phyloP scores from a whole-genome alignment of 2,329 filamentous ascomycete genomes.

The Cyanodermella asteris region DNA sequence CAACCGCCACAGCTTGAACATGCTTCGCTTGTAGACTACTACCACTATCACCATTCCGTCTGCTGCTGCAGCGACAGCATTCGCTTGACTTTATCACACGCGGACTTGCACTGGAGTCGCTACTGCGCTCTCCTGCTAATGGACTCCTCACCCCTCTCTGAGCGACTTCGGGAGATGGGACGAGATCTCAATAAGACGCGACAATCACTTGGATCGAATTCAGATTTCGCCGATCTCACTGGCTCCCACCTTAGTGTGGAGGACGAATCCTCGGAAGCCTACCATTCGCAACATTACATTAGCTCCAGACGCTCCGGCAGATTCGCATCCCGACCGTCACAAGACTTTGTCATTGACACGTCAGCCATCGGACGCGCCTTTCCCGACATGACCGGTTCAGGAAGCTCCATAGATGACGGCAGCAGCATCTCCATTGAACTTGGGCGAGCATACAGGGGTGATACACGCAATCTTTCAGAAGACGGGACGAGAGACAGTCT shows the following conservation, averaged over 20 bases:
- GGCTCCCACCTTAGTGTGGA: conserved; percentile 20
- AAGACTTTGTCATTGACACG: conserved; percentile 22
- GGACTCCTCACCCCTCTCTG: too few relatives aligned
- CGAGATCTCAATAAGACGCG: conserved; percentile 6
- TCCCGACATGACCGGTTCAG: conserved; percentile 24
- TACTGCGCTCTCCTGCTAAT: too few relatives aligned
- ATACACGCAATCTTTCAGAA: conserved; percentile 5
- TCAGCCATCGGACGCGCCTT: conserved; percentile 25
- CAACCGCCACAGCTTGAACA: too few relatives aligned
- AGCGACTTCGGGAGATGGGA: conserved; percentile 7
- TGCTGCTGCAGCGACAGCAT: too few relatives aligned
- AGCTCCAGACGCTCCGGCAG: conserved; percentile 12
- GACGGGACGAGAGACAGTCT: too few relatives aligned
- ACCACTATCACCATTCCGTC: too few relatives aligned
- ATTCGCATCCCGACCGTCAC: conserved; percentile 13
- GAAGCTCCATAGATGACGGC: conserved; percentile 22
- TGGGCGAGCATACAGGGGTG: conserved; percentile 24
- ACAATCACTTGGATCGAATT: conserved; percentile 4
- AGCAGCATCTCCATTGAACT: conserved; percentile 35
- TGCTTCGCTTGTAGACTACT: too few relatives aligned
- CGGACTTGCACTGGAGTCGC: too few relatives aligned
- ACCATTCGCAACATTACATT: conserved; percentile 10
- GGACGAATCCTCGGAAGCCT: conserved; percentile 19
- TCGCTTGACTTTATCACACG: too few relatives aligned
- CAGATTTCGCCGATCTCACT: conserved; percentile 6